These are phyloP conservation scores for Pleurotus cornucopiae DNA, from an alignment of 768 basidiomycete species.

Conservation along the genomic window DNA sequence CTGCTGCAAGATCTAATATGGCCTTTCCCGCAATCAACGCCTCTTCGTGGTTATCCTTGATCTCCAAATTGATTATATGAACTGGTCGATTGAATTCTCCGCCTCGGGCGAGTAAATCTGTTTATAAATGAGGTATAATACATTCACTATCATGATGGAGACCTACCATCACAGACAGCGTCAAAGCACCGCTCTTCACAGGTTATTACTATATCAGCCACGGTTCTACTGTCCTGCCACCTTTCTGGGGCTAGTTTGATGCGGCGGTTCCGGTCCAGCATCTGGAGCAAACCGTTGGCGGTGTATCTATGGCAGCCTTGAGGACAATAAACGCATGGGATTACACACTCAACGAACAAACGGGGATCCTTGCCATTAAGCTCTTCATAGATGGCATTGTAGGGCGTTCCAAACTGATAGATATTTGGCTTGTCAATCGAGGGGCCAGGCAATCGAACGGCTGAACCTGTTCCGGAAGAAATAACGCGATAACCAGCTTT, in stretches of 20 bases:
- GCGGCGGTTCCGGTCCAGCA: slow-evolving; percentile 93
- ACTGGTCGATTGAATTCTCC: slow-evolving; percentile 93
- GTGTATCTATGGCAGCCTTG: slow-evolving; percentile 60
- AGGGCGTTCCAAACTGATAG: slow-evolving; percentile 94
- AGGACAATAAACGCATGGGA: slow-evolving; percentile 7
- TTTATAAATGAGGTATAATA: neutral
- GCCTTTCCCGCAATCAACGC: slow-evolving; percentile 94
- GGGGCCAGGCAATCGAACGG: slow-evolving; percentile 92
- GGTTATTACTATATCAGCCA: slow-evolving; percentile 97
- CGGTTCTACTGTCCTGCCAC: slow-evolving; percentile 87
- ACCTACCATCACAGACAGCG: slow-evolving; percentile 93
- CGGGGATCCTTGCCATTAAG: slow-evolving; percentile 76
- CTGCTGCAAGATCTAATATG: slow-evolving; percentile 84
- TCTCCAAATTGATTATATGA: slow-evolving; percentile 96
- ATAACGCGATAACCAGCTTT: slow-evolving; percentile 90
- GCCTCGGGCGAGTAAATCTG: slow-evolving; percentile 82
- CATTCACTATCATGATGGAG: slow-evolving; percentile 2
- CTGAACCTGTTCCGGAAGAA: slow-evolving; percentile 95
- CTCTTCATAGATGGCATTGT: slow-evolving; percentile 93
- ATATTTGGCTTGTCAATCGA: slow-evolving; percentile 98
- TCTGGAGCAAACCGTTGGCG: slow-evolving; percentile 89
- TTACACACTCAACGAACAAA: slow-evolving; percentile 50
- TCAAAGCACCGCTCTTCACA: slow-evolving; percentile 99
- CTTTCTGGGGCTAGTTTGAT: slow-evolving; percentile 93
- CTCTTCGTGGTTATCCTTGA: slow-evolving; percentile 99